These are phyloP conservation scores for Ustilago shanxiensis DNA, from an alignment of 1,284 basidiomycete genomes.

Conservation along the genomic window DNA sequence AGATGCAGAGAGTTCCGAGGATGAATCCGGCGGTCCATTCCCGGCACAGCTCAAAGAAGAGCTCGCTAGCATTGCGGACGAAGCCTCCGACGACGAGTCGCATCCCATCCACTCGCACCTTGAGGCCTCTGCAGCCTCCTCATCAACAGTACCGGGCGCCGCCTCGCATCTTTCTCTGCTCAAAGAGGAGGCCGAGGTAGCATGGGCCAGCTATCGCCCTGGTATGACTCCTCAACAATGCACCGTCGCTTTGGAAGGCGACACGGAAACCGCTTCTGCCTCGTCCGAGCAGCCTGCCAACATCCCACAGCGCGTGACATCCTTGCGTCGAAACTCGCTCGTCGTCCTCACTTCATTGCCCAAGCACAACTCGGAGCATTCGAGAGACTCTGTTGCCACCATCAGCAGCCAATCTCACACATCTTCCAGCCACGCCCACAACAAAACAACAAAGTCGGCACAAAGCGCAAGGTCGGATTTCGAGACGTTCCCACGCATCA, in stretches of 20 bases:
- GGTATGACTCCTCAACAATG: conserved; percentile 26
- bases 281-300: conserved; percentile 13
- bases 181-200: conserved; percentile 41
- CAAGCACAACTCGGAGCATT: neutral
- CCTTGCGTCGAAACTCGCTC: conserved; percentile 27
- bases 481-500: conserved; percentile 16
- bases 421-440: neutral
- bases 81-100: conserved; percentile 18
- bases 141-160: neutral
- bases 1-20: conserved; percentile 9
- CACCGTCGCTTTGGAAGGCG: neutral
- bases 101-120: neutral
- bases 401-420: conserved; percentile 15
- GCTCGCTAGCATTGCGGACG: conserved; percentile 11
- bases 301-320: conserved; percentile 28
- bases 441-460: conserved; percentile 4
- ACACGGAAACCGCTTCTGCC: neutral
- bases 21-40: neutral
- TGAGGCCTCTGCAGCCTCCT: neutral
- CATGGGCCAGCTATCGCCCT: conserved; percentile 27
- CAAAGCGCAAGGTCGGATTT: conserved; percentile 7
- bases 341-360: conserved; percentile 24
- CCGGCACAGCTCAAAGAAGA: conserved; percentile 21
- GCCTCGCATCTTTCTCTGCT: conserved; percentile 24
- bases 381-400: conserved; percentile 8